Conservation (phyloP, 495 filamentous ascomycete genomes). For the Penicillium coffeae region DNA sequence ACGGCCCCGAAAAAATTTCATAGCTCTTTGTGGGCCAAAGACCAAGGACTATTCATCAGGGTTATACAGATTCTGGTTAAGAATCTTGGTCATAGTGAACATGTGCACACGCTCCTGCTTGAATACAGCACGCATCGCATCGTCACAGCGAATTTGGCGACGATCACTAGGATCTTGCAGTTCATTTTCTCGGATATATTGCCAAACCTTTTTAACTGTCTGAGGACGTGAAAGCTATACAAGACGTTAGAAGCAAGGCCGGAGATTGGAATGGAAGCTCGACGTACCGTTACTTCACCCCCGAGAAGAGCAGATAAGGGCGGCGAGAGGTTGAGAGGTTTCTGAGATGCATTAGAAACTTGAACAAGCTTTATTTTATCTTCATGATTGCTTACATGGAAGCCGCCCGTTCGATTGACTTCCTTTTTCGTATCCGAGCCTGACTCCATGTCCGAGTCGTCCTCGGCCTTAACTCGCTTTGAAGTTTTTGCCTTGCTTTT, state of each 20-base stretch:
- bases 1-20: neutral
- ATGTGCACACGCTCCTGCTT: constrained; percentile 89
- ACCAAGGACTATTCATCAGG: constrained; percentile 50
- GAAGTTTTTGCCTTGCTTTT: constrained; percentile 70
- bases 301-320: constrained; percentile 61
- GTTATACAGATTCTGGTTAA: constrained; percentile 63
- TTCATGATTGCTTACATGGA: constrained; percentile 56
- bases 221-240: constrained; percentile 81
- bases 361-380: too few relatives aligned
- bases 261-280: neutral
- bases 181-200: constrained; percentile 79
- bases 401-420: constrained; percentile 61
- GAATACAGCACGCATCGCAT: constrained; percentile 83
- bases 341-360: constrained; percentile 39
- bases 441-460: constrained; percentile 71
- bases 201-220: constrained; percentile 93
- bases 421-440: constrained; percentile 60
- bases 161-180: constrained; percentile 89
- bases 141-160: constrained; percentile 89
- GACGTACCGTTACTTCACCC: constrained; percentile 56
- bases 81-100: constrained; percentile 95
- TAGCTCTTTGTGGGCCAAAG: neutral
- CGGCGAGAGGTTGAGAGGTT: constrained; percentile 62
- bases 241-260: constrained; percentile 6
- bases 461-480: constrained; percentile 69